A percentile compares a stretch with the other conserved stretches of the same genome.
phyloP scores from a whole-genome alignment of 345 rosid species.

The Salix exigua region DNA sequence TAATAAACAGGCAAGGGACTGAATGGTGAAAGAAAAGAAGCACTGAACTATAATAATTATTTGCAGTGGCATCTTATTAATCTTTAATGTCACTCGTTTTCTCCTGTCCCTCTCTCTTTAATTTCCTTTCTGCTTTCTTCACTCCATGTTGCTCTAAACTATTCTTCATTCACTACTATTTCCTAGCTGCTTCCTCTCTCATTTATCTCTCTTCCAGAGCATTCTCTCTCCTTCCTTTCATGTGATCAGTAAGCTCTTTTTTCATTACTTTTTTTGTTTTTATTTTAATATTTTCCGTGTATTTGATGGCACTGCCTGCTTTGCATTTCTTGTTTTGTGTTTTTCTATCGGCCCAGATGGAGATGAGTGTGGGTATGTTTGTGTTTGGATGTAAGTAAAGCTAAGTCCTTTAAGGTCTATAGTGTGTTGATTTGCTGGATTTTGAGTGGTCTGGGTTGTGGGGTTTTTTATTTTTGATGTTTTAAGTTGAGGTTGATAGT shows the following conservation, averaged over 20 bases:
- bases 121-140: not conserved
- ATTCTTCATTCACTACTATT: not conserved
- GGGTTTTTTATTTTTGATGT: not conserved
- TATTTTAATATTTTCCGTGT: not conserved
- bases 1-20: not conserved
- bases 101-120: not conserved
- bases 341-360: not conserved
- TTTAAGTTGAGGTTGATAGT: not conserved
- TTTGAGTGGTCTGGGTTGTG: not conserved
- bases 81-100: slow-evolving; percentile 32
- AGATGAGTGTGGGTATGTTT: not conserved
- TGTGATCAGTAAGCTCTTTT: slow-evolving; percentile 52
- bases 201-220: not conserved
- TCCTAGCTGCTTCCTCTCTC: slow-evolving; percentile 4
- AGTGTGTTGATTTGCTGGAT: slow-evolving; percentile 2
- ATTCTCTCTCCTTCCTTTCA: slow-evolving; percentile 18
- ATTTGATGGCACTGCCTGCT: slow-evolving; percentile 4
- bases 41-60: slow-evolving; percentile 1
- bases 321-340: not conserved
- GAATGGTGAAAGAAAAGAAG: not conserved
- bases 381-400: not conserved
- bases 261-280: not conserved
- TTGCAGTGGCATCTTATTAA: not conserved
- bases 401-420: not conserved
- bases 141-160: slow-evolving; percentile 33